Evolutionary conservation across 495 filamentous ascomycete species (phyloP).

Genomic region (Aspergillus olivimuriae): DNA sequence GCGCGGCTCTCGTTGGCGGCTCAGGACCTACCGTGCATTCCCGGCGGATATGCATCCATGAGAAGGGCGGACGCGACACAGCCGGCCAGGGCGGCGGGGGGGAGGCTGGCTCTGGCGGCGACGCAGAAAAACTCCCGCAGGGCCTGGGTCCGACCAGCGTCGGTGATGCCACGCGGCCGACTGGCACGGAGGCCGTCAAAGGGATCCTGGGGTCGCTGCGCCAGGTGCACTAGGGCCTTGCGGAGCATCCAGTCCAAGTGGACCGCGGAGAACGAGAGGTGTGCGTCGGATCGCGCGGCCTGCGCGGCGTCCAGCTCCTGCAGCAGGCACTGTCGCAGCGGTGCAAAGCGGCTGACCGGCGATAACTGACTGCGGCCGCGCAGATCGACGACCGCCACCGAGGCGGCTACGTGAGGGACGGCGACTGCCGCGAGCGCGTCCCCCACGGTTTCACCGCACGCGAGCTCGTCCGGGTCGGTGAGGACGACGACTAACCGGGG

Average conservation of each 20-base stretch:
- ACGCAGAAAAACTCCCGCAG: too few relatives aligned
- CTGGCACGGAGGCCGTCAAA: not conserved
- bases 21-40: slow-evolving; percentile 18
- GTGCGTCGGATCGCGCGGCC: not conserved
- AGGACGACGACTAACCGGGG: not conserved
- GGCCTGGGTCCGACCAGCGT: not conserved
- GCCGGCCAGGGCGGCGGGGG: not conserved
- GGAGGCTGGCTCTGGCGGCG: not conserved
- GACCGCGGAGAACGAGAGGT: slow-evolving; percentile 1
- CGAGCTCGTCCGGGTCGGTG: not conserved
- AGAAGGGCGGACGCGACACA: slow-evolving; percentile 23
- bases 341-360: not conserved
- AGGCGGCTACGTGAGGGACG: not conserved
- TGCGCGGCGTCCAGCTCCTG: not conserved
- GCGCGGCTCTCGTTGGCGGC: not conserved
- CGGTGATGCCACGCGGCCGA: not conserved
- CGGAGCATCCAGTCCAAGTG: slow-evolving; percentile 5
- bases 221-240: not conserved
- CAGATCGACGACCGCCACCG: not conserved
- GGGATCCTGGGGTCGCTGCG: not conserved
- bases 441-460: too few relatives aligned
- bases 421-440: not conserved
- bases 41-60: slow-evolving; percentile 19
- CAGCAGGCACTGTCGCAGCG: not conserved
- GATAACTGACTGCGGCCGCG: not conserved